Percentiles rank a stretch among this genome's conserved stretches.
phyloP scores from a whole-genome alignment of 257 asterid genomes.

The Fraxinus anomala region DNA sequence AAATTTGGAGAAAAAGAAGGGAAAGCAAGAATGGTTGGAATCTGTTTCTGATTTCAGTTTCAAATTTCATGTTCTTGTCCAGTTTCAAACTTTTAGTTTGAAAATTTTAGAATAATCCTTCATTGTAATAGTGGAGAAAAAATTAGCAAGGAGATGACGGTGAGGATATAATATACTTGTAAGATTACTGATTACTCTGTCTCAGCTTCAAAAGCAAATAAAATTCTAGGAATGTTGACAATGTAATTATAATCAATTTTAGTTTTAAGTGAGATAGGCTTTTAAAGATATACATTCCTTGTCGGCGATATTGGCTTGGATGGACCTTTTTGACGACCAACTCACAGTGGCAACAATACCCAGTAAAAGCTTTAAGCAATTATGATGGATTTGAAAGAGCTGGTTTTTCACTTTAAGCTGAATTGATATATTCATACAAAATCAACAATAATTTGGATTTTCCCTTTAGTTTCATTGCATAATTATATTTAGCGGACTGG shows the following conservation, averaged over 20 bases:
- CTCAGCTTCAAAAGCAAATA: not conserved
- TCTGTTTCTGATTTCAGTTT: not conserved
- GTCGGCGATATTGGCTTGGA: not conserved
- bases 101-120: not conserved
- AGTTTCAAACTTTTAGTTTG: not conserved
- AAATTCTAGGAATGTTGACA: not conserved
- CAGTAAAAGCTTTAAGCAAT: not conserved
- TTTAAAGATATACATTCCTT: not conserved
- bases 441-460: not conserved
- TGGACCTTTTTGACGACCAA: not conserved
- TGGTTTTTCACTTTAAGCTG: not conserved
- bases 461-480: not conserved
- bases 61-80: not conserved
- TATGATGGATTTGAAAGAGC: not conserved
- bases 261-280: not conserved
- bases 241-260: no score
- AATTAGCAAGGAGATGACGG: not conserved
- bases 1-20: conserved; percentile 5
- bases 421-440: not conserved
- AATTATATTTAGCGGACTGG: not conserved
- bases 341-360: not conserved
- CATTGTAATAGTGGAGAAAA: not conserved
- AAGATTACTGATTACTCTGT: not conserved
- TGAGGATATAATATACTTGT: not conserved
- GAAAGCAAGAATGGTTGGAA: not conserved